Percentiles rank a stretch among this genome's conserved stretches.
Conservation (phyloP, 371 early-diverging fungal species). For the Mucor velutinosus region DNA sequence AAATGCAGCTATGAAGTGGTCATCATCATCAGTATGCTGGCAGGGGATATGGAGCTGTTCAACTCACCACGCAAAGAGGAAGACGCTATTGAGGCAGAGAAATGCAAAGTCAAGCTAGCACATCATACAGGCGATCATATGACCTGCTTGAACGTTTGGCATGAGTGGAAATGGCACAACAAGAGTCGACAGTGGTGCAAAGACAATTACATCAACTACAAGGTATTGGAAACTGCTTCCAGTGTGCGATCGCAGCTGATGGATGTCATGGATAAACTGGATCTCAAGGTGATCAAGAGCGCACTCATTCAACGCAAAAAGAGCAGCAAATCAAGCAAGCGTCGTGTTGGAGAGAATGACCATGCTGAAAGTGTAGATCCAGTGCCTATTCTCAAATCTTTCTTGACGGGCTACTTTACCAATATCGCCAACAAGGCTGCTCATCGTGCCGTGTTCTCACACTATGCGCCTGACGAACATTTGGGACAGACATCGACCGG, state of each 20-base stretch:
- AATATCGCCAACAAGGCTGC: constrained; percentile 78
- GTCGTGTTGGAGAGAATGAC: constrained; percentile 25
- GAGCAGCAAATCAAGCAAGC: constrained; percentile 16
- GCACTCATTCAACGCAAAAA: constrained; percentile 20
- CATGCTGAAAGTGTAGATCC: constrained; percentile 36
- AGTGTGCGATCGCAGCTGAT: constrained; percentile 90
- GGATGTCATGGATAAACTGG: constrained; percentile 83
- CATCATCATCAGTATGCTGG: constrained; percentile 73
- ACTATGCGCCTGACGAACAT: constrained; percentile 62
- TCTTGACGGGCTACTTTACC: constrained; percentile 75
- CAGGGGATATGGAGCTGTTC: constrained; percentile 88
- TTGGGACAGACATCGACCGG: constrained; percentile 16
- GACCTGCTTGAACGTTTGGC: constrained; percentile 85
- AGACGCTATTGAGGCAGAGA: constrained; percentile 76
- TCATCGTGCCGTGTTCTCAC: constrained; percentile 70
- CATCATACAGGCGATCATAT: constrained; percentile 90
- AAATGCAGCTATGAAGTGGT: constrained; percentile 49
- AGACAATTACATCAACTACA: constrained; percentile 87
- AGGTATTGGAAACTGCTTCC: constrained; percentile 82
- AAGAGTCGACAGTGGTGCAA: constrained; percentile 85
- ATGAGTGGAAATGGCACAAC: constrained; percentile 81
- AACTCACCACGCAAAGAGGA: constrained; percentile 75
- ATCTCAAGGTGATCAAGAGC: constrained; percentile 57
- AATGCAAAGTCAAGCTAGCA: constrained; percentile 68
- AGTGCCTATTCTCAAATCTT: constrained; percentile 64